phyloP scores from a whole-genome alignment of 495 filamentous ascomycete genomes.

The Aspergillus campestris region DNA sequence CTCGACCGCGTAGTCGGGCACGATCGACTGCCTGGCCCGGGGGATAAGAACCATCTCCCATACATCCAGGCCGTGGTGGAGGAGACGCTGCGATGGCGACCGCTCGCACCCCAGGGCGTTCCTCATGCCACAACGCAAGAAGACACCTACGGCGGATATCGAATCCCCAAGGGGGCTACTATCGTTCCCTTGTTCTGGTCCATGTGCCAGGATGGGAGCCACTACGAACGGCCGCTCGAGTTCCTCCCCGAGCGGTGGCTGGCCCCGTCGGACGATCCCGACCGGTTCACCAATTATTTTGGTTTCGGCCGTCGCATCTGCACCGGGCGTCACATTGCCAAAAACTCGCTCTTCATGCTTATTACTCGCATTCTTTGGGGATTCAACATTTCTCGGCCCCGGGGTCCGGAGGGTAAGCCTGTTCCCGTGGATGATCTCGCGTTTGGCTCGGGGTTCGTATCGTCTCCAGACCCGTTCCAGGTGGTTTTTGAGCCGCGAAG shows the following conservation, averaged over 20 bases:
- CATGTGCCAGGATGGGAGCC: constrained; percentile 28
- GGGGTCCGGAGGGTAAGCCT: constrained; percentile 18
- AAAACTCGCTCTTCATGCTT: constrained; percentile 39
- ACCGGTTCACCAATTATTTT: constrained; percentile 7
- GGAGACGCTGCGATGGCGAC: constrained; percentile 31
- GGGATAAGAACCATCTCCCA: constrained; percentile 15
- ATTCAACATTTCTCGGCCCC: constrained; percentile 38
- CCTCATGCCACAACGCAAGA: constrained; percentile 45
- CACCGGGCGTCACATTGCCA: constrained; percentile 43
- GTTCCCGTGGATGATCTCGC: constrained; percentile 38
- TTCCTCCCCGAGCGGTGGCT: constrained; percentile 44
- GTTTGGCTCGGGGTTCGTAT: constrained; percentile 11
- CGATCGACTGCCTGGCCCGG: constrained; percentile 12
- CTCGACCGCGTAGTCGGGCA: constrained; percentile 16
- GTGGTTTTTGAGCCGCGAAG: constrained; percentile 13
- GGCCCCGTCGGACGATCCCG: not conserved
- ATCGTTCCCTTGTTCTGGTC: constrained; percentile 37
- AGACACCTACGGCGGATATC: constrained; percentile 44
- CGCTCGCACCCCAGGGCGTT: constrained; percentile 27
- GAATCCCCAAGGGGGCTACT: constrained; percentile 38
- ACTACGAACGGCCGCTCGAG: constrained; percentile 24
- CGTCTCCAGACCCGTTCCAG: constrained; percentile 11
- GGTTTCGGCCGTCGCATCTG: constrained; percentile 15
- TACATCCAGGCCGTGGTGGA: constrained; percentile 28
- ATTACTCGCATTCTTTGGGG: constrained; percentile 46